Conservation (phyloP, 768 basidiomycete genomes). For the Mycena indigotica region DNA sequence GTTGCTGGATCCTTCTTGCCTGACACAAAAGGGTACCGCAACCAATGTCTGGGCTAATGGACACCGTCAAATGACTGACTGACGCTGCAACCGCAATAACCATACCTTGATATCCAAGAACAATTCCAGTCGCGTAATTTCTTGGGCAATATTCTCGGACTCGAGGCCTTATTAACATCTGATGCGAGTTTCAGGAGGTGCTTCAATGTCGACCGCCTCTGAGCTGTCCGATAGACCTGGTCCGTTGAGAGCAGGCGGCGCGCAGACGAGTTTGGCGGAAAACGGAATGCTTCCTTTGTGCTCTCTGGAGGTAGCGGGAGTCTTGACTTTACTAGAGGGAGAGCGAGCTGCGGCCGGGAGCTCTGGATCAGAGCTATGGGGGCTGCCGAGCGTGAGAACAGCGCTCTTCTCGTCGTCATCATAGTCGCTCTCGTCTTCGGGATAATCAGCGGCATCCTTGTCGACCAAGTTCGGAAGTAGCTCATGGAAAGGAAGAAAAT, state of each 20-base stretch:
- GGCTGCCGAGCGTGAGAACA: conserved; percentile 26
- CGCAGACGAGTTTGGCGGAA: conserved; percentile 45
- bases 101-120: conserved; percentile 80
- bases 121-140: conserved; percentile 75
- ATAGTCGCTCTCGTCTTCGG: conserved; percentile 64
- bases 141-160: conserved; percentile 74
- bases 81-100: neutral
- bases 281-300: conserved; percentile 73
- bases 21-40: conserved; percentile 73
- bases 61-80: neutral
- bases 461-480: conserved; percentile 64
- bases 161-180: conserved; percentile 56
- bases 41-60: conserved; percentile 90
- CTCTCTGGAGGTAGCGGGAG: conserved; percentile 45
- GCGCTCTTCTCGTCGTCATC: conserved; percentile 37
- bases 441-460: conserved; percentile 60
- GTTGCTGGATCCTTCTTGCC: conserved; percentile 64
- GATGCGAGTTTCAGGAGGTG: conserved; percentile 61
- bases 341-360: conserved; percentile 18
- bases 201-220: conserved; percentile 62
- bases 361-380: conserved; percentile 23
- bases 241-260: conserved; percentile 29
- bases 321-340: conserved; percentile 29
- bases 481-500: conserved; percentile 80
- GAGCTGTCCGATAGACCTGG: conserved; percentile 30